A percentile compares a stretch with the other conserved stretches of the same genome.
Conservation (phyloP, 208 protist genomes). For the Leishmania turanica region DNA sequence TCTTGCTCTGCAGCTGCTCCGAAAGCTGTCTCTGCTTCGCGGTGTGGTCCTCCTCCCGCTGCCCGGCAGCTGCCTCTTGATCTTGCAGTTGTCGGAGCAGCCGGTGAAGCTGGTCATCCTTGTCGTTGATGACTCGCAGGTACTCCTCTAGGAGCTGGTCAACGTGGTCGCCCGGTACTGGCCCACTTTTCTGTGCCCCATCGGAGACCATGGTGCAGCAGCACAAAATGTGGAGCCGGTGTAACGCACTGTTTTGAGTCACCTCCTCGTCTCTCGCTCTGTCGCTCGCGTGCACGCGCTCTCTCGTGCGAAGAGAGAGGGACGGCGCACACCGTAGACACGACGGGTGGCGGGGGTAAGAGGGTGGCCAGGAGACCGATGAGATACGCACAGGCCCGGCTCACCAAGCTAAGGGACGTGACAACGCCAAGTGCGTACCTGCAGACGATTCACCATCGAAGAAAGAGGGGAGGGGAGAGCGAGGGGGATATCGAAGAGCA, state of each 20-base stretch:
- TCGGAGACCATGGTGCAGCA: slow-evolving; percentile 17
- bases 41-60: slow-evolving; percentile 34
- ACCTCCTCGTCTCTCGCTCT: not conserved
- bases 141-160: slow-evolving; percentile 89
- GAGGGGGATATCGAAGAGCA: not conserved
- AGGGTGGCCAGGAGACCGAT: not conserved
- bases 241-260: not conserved
- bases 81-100: slow-evolving; percentile 59
- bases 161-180: slow-evolving; percentile 22
- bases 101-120: slow-evolving; percentile 77
- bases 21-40: slow-evolving; percentile 21
- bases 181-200: slow-evolving; percentile 7
- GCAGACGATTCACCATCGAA: not conserved
- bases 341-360: not conserved
- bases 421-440: not conserved
- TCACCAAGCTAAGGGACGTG: not conserved
- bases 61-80: slow-evolving; percentile 30
- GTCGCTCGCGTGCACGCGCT: no score
- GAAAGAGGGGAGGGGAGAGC: not conserved
- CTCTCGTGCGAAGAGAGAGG: not conserved
- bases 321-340: not conserved
- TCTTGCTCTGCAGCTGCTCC: slow-evolving; percentile 28
- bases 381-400: not conserved
- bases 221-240: not conserved
- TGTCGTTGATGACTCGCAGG: slow-evolving; percentile 85